phyloP scores from a whole-genome alignment of 1,139 yeast genomes.

The Saccharomyces pastorianus region DNA sequence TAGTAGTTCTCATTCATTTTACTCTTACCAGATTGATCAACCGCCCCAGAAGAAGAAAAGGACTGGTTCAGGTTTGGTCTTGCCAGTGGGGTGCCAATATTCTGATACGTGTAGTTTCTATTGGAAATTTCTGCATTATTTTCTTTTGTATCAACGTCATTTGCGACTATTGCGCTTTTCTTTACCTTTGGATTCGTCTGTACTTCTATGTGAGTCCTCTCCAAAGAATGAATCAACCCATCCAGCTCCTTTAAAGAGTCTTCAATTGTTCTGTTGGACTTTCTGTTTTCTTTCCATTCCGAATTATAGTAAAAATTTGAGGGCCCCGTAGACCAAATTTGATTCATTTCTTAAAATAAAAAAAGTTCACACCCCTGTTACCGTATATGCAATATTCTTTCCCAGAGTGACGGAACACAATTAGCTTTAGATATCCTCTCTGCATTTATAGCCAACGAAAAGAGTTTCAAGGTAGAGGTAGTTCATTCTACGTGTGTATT shows the following conservation, averaged over 20 bases:
- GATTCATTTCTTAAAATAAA: not conserved
- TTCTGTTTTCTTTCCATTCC: not conserved
- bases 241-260: slow-evolving; percentile 18
- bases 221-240: slow-evolving; percentile 5
- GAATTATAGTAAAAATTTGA: not conserved
- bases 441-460: not conserved
- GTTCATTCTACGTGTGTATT: not conserved
- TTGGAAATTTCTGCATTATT: not conserved
- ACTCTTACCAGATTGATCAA: not conserved
- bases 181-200: not conserved
- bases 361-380: not conserved
- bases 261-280: slow-evolving; percentile 10
- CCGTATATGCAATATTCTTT: not conserved
- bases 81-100: not conserved
- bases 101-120: not conserved
- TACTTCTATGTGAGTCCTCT: not conserved
- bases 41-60: not conserved
- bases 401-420: not conserved
- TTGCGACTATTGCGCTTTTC: not conserved
- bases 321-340: not conserved
- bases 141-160: not conserved
- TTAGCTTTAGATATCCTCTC: not conserved
- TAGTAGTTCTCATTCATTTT: not conserved
- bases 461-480: not conserved
- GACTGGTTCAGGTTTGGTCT: not conserved